Percentiles rank a stretch among this genome's conserved stretches.
Evolutionary conservation across 257 asterid species (phyloP).

Genomic region (Rehmannia glutinosa): DNA sequence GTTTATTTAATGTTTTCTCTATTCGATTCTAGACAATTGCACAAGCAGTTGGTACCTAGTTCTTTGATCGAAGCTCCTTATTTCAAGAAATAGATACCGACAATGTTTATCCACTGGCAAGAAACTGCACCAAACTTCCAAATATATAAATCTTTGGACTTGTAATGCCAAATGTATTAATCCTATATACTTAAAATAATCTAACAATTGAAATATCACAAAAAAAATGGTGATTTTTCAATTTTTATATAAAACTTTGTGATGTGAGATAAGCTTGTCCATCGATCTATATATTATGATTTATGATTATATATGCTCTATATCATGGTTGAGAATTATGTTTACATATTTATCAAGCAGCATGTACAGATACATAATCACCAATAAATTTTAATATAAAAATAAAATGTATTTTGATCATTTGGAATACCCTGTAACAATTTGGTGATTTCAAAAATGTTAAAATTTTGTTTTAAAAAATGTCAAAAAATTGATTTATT

Average conservation of each 20-base stretch:
- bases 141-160: not conserved
- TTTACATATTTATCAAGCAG: too few relatives aligned
- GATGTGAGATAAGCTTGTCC: not conserved
- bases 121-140: not conserved
- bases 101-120: conserved; percentile 9
- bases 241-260: not conserved
- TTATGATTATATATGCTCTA: too few relatives aligned
- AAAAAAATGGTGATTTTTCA: not conserved
- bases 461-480: too few relatives aligned
- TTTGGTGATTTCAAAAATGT: too few relatives aligned
- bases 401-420: too few relatives aligned
- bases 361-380: too few relatives aligned
- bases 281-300: not conserved
- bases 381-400: too few relatives aligned
- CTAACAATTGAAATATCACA: not conserved
- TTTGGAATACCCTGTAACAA: too few relatives aligned
- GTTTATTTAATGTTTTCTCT: too few relatives aligned
- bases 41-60: conserved; percentile 29
- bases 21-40: conserved; percentile 37
- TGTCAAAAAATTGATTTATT: too few relatives aligned
- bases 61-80: conserved; percentile 12
- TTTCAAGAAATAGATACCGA: conserved; percentile 16
- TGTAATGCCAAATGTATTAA: not conserved
- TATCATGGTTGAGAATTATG: too few relatives aligned
- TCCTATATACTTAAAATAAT: too few relatives aligned